These are phyloP conservation scores for Komagataella mondaviorum DNA, from an alignment of 805 yeast species.

Conservation along the genomic window DNA sequence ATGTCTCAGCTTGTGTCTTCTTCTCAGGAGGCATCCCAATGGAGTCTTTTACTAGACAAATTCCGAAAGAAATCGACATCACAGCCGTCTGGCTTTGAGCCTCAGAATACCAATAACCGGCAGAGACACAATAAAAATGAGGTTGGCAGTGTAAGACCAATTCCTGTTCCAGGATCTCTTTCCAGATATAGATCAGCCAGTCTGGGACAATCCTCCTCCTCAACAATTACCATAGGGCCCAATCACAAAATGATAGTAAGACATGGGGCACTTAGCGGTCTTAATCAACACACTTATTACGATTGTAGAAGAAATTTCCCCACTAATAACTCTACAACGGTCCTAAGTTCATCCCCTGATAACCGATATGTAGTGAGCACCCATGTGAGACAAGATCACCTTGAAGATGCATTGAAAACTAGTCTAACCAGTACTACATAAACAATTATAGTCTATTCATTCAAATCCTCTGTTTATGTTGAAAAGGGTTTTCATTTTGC, in stretches of 20 bases:
- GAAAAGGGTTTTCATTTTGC: not conserved
- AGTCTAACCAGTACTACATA: not conserved
- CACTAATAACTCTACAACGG: not conserved
- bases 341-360: not conserved
- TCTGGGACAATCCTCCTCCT: slow-evolving; percentile 13
- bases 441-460: not conserved
- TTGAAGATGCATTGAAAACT: not conserved
- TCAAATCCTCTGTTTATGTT: not conserved
- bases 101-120: not conserved
- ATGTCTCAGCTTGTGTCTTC: not conserved
- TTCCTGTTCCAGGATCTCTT: not conserved
- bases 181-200: not conserved
- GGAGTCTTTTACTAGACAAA: not conserved
- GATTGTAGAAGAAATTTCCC: slow-evolving; percentile 6
- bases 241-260: slow-evolving; percentile 25
- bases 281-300: slow-evolving; percentile 14
- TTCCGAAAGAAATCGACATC: not conserved
- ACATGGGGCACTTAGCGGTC: slow-evolving; percentile 28
- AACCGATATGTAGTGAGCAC: not conserved
- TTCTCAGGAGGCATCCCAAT: not conserved
- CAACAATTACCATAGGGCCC: slow-evolving; percentile 26
- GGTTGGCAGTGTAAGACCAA: not conserved
- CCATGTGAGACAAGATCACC: not conserved
- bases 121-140: not conserved
- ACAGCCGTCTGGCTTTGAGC: not conserved